Evolutionary conservation across 768 basidiomycete species (phyloP), one percentile per base, ranked within the genome.

Genomic region (Hypholoma sublateritium): DNA sequence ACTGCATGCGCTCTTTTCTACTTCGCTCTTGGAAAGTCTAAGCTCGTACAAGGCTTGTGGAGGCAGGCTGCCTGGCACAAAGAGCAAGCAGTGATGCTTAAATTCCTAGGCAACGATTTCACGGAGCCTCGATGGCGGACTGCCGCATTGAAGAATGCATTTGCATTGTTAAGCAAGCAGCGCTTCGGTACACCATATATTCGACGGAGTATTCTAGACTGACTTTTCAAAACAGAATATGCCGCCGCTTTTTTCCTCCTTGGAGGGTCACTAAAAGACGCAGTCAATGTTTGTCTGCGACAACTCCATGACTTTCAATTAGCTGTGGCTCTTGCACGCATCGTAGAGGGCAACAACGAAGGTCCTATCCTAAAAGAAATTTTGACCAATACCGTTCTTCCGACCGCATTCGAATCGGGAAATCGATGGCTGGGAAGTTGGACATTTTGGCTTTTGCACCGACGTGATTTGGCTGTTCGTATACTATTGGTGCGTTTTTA

Each of bases 201-300:
- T n/a, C 28, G 28, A 43, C 6, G 9, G 11, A 32, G 2, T 32
- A 9, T 32, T 32, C 28, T 32, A 32, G 9, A 3, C 28, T 32
- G 28, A 32, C 5, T 32, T 32, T 32, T 32, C 28, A 32, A 32
- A 32, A 12, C 67, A 98, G 97, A 94, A 68, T 98, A 98, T 67
- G 95, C 97, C n/a, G 95, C 95, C 0, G 95, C 95, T 1, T 99
- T 99, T 74, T 99, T 99, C 77, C 78, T 99, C 41, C 82, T 99
- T 0, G 96, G 93, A 7, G 88, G 87, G 21, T 86, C 87, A 42
- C 73, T 96, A 35, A 91, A 89, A 70, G 97, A 98, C 62, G 95
- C 96, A 2, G 90, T 95, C 32, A 90, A 85, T 61, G 89, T 99
- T 17, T 95, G 94, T 69, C 67, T 97, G 24, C 89, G 84, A 62